Evolutionary conservation across 179 eudicot species (phyloP).

Genomic region (Spinacia oleracea): DNA sequence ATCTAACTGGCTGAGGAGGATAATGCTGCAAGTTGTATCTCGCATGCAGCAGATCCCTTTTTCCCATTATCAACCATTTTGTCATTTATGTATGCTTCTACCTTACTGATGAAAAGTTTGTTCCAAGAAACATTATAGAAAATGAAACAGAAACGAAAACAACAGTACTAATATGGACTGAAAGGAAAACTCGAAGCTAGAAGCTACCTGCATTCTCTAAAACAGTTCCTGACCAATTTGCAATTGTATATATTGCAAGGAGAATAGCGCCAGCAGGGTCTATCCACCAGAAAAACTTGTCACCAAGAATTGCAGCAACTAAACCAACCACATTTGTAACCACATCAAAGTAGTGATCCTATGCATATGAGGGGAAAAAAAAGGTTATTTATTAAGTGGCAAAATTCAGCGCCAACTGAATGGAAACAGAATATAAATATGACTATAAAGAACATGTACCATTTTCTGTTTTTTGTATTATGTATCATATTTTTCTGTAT

Average conservation of each 20-base stretch:
- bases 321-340: conserved; percentile 87
- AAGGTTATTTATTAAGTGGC: neutral
- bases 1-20: neutral
- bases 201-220: conserved; percentile 81
- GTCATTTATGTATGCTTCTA: neutral
- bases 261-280: conserved; percentile 87
- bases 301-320: conserved; percentile 91
- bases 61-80: neutral
- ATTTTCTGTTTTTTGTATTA: neutral
- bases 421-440: neutral
- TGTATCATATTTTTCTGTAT: neutral
- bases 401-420: neutral
- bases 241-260: conserved; percentile 63
- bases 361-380: neutral
- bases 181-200: neutral
- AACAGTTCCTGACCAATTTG: conserved; percentile 86
- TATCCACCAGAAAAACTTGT: conserved; percentile 83
- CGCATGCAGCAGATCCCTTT: neutral
- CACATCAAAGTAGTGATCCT: conserved; percentile 98
- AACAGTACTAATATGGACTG: neutral
- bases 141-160: neutral
- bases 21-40: neutral
- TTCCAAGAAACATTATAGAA: neutral
- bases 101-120: neutral
- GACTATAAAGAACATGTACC: too few species aligned